Evolutionary conservation across 2,329 filamentous ascomycete genomes (phyloP), one percentile per base, ranked within the genome.

Genomic region (Pyricularia sp.): DNA sequence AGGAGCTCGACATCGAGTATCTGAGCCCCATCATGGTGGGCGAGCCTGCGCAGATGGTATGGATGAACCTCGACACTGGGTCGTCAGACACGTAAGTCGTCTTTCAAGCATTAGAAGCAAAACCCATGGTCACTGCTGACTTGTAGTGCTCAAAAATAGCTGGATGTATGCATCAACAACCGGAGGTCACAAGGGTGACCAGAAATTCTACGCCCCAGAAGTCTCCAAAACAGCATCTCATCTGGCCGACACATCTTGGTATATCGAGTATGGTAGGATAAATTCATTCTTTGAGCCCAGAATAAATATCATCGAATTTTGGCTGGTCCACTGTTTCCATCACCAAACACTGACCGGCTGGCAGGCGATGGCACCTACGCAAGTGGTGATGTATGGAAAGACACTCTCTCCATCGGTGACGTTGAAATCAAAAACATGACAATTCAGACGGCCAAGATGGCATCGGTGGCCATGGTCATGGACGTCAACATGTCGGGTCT

Each of bases 1-100:
- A 73, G 60, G 68, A 44, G 12, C 70, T 78, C 62, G 85, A 88
- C 68, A 75, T 76, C 3, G 80, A 86, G 71, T 88, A 86, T 65
- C 75, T 87, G 33, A 80, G 82, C 65, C 84, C 86, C 0, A 83
- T 91, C 61, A 79, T 77, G 2, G 78, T 91, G 67, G 89, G 88
- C 60, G 81, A 71, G 1, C 80, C 79, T 6, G 68, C 73, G 6
- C 84, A 87, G 69, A 82, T 77, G 3, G 72, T 90, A 67, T 81
- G 85, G 66, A 73, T 92, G 66, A 87, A 90, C 72, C 82, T 92
- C 66, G 89, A 92, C 69, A 92, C 89, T 16, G 82, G 82, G 12
- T 84, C 82, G 8, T 76, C 79, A 10, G 82, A 84, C 66, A 74
- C 82, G 87, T 94, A 82, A 83, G 88, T 85, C 6, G 7, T 49